phyloP scores from a whole-genome alignment of 768 basidiomycete species.

The Boletus rufocinnamomeus region DNA sequence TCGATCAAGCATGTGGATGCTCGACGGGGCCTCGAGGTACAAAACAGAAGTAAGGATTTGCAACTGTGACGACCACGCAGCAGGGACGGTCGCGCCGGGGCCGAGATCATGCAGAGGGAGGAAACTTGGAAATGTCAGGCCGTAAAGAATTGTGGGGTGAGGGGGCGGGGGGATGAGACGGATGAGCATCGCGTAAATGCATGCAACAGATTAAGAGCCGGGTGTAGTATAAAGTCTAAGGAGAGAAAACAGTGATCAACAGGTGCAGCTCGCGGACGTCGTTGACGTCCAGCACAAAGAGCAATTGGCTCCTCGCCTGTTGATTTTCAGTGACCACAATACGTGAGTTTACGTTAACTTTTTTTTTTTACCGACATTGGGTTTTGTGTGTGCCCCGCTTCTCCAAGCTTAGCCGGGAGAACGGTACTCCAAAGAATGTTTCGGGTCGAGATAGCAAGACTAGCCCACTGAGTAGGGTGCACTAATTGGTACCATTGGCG shows the following conservation, averaged over 20 bases:
- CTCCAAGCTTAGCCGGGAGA: not conserved
- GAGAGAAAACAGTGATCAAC: too few relatives aligned
- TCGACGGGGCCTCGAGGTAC: constrained; percentile 52
- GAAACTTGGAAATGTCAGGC: constrained; percentile 49
- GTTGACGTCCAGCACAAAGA: constrained; percentile 35
- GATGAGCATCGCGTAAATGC: constrained; percentile 51
- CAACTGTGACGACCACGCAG: constrained; percentile 57
- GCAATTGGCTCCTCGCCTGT: constrained; percentile 14
- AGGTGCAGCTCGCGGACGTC: constrained; percentile 20
- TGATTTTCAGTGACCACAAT: constrained; percentile 33
- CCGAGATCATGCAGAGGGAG: constrained; percentile 40
- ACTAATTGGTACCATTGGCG: not conserved
- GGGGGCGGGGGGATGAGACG: constrained; percentile 48
- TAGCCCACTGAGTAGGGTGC: not conserved
- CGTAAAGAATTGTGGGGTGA: constrained; percentile 60
- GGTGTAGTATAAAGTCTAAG: constrained; percentile 29
- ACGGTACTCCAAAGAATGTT: not conserved
- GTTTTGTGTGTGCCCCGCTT: constrained; percentile 5
- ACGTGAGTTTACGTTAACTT: constrained; percentile 36
- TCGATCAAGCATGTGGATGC: constrained; percentile 61
- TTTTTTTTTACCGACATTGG: constrained; percentile 19
- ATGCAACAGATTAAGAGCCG: constrained; percentile 25
- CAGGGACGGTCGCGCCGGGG: constrained; percentile 39
- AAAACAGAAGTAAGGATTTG: constrained; percentile 48
- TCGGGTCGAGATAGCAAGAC: not conserved